Evolutionary conservation across 176 grass and related monocot species (phyloP).

Genomic region (Olyra latifolia): DNA sequence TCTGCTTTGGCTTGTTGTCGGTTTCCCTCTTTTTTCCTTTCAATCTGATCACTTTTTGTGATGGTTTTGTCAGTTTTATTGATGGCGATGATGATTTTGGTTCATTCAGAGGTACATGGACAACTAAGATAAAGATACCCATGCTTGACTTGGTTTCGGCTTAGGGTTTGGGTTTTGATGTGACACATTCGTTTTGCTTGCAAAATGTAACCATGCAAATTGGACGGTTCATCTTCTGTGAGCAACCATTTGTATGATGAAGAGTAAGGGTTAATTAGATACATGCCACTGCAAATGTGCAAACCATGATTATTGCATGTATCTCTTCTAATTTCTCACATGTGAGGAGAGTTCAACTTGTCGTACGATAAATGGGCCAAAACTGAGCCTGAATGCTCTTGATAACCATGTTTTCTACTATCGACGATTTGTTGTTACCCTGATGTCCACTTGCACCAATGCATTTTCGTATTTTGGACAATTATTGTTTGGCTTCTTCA

Average conservation of each 20-base stretch:
- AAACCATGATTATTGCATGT: background rate
- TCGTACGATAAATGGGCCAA: background rate
- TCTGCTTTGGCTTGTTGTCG: too few relatives aligned
- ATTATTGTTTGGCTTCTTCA: background rate
- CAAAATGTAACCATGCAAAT: too few relatives aligned
- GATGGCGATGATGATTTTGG: background rate
- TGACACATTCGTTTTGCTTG: too few relatives aligned
- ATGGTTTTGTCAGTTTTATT: too few relatives aligned
- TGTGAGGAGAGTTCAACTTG: background rate
- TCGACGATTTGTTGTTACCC: background rate
- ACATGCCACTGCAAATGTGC: too few relatives aligned
- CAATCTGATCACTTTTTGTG: background rate
- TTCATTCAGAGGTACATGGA: too few relatives aligned
- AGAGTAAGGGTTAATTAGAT: background rate
- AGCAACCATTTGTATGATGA: too few relatives aligned
- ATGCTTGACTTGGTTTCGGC: too few relatives aligned
- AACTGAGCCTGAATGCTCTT: background rate
- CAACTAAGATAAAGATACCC: too few relatives aligned
- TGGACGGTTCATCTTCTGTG: background rate
- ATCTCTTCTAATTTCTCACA: background rate
- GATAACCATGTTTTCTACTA: background rate
- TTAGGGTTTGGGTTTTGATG: too few relatives aligned
- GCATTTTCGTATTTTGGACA: background rate
- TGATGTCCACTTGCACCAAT: background rate
- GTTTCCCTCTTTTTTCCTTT: too few relatives aligned